Base-by-base conservation (phyloP, 441 rosid species). In the Eruca vesicaria region DNA sequence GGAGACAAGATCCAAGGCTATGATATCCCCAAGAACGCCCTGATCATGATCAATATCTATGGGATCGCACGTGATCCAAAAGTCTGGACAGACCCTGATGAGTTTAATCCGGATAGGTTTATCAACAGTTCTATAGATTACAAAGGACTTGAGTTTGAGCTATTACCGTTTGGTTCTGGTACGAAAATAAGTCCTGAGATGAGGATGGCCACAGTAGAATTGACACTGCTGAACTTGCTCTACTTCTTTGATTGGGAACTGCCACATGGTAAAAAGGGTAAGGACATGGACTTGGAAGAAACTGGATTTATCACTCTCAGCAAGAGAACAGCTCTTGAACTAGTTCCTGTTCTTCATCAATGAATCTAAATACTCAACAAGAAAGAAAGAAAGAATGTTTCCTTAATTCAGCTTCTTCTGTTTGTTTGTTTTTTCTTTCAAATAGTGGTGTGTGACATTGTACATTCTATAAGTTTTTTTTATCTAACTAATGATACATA, bases 301-400 rank as follows among this genome's bases (percentile, higher is more conserved):
- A 43, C 50, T 43, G 50, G 50, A n/a, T 4, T 43, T 43, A 78
- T 76, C 18, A 71, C 41, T 16, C 12, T 71, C 14, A 58, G 67
- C 33, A 77, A 45, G 67, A 77, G 36, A 70, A 6, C 15, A 7
- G 36, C 32, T 45, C 80, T 77, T 26, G 76, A 64, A 23, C 26
- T 23, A 1, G 26, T 23, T 23, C 26, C 1, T 23, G 26, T 23
- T 23, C 26, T 23, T 23, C 26, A 23, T 23, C 26, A 23, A 1
- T 23, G 26, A 23, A 23, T 23, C 26, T 1, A 23, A n/a, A n/a
- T n/a, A n/a, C n/a, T n/a, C n/a, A n/a, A n/a, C n/a, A n/a, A n/a
- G n/a, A n/a, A n/a, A n/a, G n/a, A n/a, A n/a, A n/a, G n/a, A n/a
- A n/a, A n/a, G n/a, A 23, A 23, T 23, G 26, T 23, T 23, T 23